phyloP scores from a whole-genome alignment of 257 asterid genomes.

The Craterostigma plantagineum region DNA sequence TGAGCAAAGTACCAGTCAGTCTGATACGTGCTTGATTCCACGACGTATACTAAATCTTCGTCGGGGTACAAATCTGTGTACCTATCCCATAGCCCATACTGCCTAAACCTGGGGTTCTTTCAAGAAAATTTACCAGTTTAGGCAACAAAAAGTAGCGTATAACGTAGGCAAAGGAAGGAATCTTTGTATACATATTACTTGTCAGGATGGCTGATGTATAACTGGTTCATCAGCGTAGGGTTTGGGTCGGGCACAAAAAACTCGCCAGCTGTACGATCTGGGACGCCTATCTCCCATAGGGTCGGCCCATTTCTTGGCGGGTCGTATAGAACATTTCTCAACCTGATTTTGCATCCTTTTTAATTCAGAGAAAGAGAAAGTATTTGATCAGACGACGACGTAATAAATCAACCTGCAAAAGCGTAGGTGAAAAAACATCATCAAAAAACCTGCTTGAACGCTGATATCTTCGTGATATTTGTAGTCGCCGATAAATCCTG shows the following conservation, averaged over 20 bases:
- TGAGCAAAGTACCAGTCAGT: conserved; percentile 84
- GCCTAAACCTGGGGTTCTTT: conserved; percentile 35
- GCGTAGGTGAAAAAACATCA: background rate
- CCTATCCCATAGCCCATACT: conserved; percentile 82
- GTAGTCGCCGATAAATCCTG: conserved; percentile 73
- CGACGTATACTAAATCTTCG: conserved; percentile 37
- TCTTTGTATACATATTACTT: conserved; percentile 36
- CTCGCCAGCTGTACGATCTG: conserved; percentile 71
- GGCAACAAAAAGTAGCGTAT: background rate
- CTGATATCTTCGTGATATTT: conserved; percentile 16
- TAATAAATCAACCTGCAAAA: background rate
- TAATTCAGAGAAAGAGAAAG: background rate
- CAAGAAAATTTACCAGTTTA: background rate
- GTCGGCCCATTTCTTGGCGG: conserved; percentile 80
- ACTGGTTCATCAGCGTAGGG: conserved; percentile 41
- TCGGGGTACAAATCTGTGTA: conserved; percentile 59
- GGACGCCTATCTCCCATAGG: conserved; percentile 77
- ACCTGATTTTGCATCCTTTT: conserved; percentile 30
- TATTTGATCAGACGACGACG: background rate
- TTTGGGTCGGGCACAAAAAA: conserved; percentile 66
- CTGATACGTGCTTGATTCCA: conserved; percentile 27
- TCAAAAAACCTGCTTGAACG: conserved; percentile 29
- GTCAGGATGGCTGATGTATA: conserved; percentile 23
- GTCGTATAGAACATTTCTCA: conserved; percentile 25
- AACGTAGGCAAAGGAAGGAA: background rate